Evolutionary conservation across 2,329 filamentous ascomycete genomes (phyloP), one percentile per base, ranked within the genome.

Genomic region (Blumeria graminis): DNA sequence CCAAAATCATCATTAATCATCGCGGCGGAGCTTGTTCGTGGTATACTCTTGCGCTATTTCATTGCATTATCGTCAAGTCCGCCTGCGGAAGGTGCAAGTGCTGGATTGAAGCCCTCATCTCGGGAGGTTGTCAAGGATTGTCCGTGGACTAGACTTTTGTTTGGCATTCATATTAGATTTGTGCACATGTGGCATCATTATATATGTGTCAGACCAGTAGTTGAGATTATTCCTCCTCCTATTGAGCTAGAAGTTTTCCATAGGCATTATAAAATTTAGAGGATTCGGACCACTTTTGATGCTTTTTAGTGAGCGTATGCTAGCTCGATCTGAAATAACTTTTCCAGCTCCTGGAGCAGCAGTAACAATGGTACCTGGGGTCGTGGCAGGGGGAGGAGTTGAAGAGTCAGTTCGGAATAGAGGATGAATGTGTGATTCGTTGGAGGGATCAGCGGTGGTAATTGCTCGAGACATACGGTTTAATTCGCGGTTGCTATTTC

Each of bases 381-480:
- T 84, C 1, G 76, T 74, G 6, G 77, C 69, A 0, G 83, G 77
- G 1, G 82, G 80, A 7, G 82, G 82, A 1, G 72, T 75, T 0
- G 81, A 81, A 43, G 79, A 84, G 64, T 86, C 82, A 6, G 80
- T 81, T 58, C 84, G 75, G 70, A 89, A 88, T 3, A 89, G 73
- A 8, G 84, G 84, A 66, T 89, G 84, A 50, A 88, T 87, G 64
- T 87, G 78, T 3, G 79, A 73, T 65, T 88, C 82, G 14, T 67
- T 62, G 8, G 61, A 54, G 33, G 68, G 70, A 53, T 68, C 71
- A 6, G 64, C 65, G 32, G 70, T 67, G 50, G 60, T 63, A 46
- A 50, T 56, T 10, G 46, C 56, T 28, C 60, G 57, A 16, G 55
- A 55, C 36, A 53, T 48, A 55, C 59, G 53, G 3, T 58, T 46